Conservation (phyloP, 257 asterid species). For the Fraxinus americana region DNA sequence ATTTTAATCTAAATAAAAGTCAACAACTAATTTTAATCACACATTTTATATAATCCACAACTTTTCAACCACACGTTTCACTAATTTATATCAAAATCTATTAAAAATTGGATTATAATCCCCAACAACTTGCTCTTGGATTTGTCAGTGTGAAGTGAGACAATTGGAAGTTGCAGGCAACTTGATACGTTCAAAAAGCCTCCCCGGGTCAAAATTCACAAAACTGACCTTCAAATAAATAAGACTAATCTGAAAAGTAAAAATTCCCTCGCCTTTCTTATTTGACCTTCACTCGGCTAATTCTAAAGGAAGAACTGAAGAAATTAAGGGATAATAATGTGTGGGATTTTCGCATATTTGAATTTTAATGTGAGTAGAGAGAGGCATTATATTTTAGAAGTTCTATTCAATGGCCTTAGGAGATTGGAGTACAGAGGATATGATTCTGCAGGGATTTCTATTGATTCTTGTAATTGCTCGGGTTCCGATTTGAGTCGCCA, state of each 20-base stretch:
- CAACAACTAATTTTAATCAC: no score
- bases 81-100: no score
- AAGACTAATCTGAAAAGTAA: neutral
- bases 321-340: conserved; percentile 46
- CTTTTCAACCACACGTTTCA: no score
- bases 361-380: conserved; percentile 73
- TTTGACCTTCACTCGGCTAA: neutral
- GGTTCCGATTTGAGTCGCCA: conserved; percentile 6
- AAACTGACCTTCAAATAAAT: neutral
- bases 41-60: no score
- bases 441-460: conserved; percentile 88
- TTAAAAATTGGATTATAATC: no score
- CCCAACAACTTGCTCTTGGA: no score
- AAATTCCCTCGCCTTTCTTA: neutral
- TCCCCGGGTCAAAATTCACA: neutral
- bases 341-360: conserved; percentile 95
- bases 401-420: conserved; percentile 78
- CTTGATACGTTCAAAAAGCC: neutral
- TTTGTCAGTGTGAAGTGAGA: neutral
- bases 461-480: conserved; percentile 40
- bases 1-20: no score
- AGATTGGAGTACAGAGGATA: conserved; percentile 98
- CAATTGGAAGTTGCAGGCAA: neutral
- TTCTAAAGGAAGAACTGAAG: neutral
- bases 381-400: conserved; percentile 76